phyloP scores from a whole-genome alignment of 1,284 basidiomycete species.

The Marasmius fiardii region DNA sequence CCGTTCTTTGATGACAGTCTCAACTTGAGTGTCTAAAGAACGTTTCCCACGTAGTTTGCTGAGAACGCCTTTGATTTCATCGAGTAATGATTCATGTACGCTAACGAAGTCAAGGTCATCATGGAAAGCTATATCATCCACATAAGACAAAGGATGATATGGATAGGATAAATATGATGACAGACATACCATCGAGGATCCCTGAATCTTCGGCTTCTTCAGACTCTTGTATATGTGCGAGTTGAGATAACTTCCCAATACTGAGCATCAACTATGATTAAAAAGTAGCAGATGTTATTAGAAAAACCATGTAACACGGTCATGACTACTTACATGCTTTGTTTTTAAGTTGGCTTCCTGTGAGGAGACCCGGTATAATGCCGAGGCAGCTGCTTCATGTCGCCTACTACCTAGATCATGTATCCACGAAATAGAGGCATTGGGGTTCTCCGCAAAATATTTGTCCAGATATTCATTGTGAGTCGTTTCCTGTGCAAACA shows the following conservation, averaged over 20 bases:
- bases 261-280: constrained; percentile 71
- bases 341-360: constrained; percentile 57
- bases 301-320: neutral
- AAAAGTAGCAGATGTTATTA: neutral
- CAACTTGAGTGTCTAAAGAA: constrained; percentile 65
- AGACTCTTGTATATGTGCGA: constrained; percentile 73
- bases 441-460: constrained; percentile 67
- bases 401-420: constrained; percentile 78
- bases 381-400: constrained; percentile 63
- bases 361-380: constrained; percentile 62
- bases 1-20: constrained; percentile 53
- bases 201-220: constrained; percentile 40
- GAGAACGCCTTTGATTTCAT: constrained; percentile 54
- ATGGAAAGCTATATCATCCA: constrained; percentile 52
- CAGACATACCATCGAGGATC: constrained; percentile 49
- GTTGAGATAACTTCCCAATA: constrained; percentile 83
- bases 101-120: constrained; percentile 73
- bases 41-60: constrained; percentile 50
- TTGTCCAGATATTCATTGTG: constrained; percentile 66
- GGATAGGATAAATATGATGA: neutral
- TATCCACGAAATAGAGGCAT: constrained; percentile 82
- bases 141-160: neutral
- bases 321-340: constrained; percentile 59
- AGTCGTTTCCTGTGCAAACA: constrained; percentile 71
- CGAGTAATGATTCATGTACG: constrained; percentile 61